Conservation (phyloP, 306 rosid genomes). For the Gynostemma pentaphyllum region DNA sequence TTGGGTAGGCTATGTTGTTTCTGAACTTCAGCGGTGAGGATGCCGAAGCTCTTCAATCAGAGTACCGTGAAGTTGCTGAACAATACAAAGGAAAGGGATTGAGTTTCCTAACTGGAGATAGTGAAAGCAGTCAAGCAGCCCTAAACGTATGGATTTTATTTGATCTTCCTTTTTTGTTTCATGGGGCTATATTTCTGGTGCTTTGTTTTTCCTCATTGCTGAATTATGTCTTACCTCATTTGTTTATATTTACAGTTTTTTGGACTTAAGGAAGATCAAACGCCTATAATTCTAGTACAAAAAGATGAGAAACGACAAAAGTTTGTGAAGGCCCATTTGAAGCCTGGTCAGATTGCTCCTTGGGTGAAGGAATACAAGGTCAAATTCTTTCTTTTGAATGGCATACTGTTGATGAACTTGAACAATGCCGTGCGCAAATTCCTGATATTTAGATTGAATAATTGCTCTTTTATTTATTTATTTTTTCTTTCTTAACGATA, state of each 20-base stretch:
- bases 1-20: conserved; percentile 81
- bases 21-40: conserved; percentile 45
- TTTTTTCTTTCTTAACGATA: background rate
- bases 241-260: conserved; percentile 46
- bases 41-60: conserved; percentile 53
- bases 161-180: background rate
- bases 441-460: background rate
- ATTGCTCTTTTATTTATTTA: background rate
- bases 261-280: conserved; percentile 76
- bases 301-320: conserved; percentile 50
- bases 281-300: conserved; percentile 66
- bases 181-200: background rate
- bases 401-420: background rate
- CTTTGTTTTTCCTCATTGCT: conserved; percentile 3
- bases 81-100: conserved; percentile 41
- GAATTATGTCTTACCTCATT: conserved; percentile 12
- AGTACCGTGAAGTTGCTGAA: conserved; percentile 69
- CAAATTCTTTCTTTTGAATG: background rate
- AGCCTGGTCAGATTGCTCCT: conserved; percentile 49
- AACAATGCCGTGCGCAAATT: background rate
- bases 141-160: conserved; percentile 69
- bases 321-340: conserved; percentile 54
- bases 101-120: conserved; percentile 73
- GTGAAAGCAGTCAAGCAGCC: conserved; percentile 61
- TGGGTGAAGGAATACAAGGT: conserved; percentile 92